Evolutionary conservation across 805 yeast genomes (phyloP).

Genomic region (Yarrowia keelungensis): DNA sequence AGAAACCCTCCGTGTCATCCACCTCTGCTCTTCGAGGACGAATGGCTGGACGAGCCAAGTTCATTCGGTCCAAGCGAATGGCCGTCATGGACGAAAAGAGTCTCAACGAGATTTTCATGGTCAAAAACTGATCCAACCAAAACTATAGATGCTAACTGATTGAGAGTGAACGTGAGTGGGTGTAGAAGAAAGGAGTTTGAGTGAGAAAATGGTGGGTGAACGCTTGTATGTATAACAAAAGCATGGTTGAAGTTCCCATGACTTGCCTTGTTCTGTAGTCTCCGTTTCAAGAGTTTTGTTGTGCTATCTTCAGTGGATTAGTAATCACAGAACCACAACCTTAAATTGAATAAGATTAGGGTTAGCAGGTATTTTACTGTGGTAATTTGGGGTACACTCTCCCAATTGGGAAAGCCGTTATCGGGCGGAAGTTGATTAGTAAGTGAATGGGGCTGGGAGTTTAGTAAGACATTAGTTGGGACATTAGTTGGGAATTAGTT

Average conservation of each 20-base stretch:
- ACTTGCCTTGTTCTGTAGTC: too few species aligned
- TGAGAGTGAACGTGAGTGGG: conserved; percentile 11
- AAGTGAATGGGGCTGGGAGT: too few species aligned
- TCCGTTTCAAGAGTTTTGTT: too few species aligned
- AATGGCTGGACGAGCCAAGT: conserved; percentile 78
- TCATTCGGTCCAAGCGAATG: conserved; percentile 89
- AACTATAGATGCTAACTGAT: conserved; percentile 33
- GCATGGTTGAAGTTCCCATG: too few species aligned
- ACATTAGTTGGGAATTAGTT: too few species aligned
- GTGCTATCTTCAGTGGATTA: too few species aligned
- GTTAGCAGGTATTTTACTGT: neutral
- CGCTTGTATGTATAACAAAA: too few species aligned
- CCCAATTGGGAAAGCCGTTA: conserved; percentile 3
- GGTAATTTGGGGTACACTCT: conserved; percentile 1
- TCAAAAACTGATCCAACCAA: conserved; percentile 48
- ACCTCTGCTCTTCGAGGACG: conserved; percentile 58
- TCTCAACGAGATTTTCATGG: conserved; percentile 91
- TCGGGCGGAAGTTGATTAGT: neutral
- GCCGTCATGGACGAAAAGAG: conserved; percentile 90
- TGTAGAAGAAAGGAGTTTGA: neutral
- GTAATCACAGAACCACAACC: neutral
- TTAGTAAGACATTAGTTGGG: too few species aligned
- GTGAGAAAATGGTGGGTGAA: too few species aligned
- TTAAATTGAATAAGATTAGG: neutral
- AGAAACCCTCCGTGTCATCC: conserved; percentile 42